Evolutionary conservation across 73 alveolate species (phyloP), one percentile per base, ranked within the genome.

Genomic region (Diophrys sp.): DNA sequence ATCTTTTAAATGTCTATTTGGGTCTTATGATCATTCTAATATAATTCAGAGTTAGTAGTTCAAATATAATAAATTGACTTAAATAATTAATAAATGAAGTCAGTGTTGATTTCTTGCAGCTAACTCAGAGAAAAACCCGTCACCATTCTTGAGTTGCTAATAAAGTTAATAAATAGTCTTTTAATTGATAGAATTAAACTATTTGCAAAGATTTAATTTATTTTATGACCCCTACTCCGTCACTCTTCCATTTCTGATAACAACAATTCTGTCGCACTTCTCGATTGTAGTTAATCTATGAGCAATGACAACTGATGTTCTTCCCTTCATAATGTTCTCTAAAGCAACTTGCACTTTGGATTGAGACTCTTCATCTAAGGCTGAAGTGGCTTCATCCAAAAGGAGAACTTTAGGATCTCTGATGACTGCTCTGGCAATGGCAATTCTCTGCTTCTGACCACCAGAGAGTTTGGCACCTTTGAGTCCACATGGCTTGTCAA

Each of bases 361-460:
- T 82, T 94, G 95, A 18, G 87, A 80, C 30, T 85, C 83, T 33
- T 92, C 92, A 87, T 94, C 98, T 34, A 94, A 87, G 23, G 98
- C 98, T 30, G 94, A 78, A 28, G 98, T 94, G 11, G 96, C 97
- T 83, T 91, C 98, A 76, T 94, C 98, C 53, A 94, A 86, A 34
- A 94, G 84, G 29, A 94, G 81, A 56, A 94, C 78, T 44, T 77
- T 80, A 0, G 98, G 89, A 32, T 93, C 88, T 79, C 94, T 88
- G 24, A 95, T 68, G 24, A 95, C 71, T 0, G 97, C 97, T 79
- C 99, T 87, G 55, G 97, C 95, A 27, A 95, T 85, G 0, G 99
- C 99, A 67, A 95, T 82, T 81, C 99, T 87, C 77, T 95, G 89
- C 75, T 95, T 93, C 78, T 95, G 89, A 26, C 99, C 98, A 67